Conservation (phyloP, 1,284 basidiomycete species). For the Volvariella surrecta region DNA sequence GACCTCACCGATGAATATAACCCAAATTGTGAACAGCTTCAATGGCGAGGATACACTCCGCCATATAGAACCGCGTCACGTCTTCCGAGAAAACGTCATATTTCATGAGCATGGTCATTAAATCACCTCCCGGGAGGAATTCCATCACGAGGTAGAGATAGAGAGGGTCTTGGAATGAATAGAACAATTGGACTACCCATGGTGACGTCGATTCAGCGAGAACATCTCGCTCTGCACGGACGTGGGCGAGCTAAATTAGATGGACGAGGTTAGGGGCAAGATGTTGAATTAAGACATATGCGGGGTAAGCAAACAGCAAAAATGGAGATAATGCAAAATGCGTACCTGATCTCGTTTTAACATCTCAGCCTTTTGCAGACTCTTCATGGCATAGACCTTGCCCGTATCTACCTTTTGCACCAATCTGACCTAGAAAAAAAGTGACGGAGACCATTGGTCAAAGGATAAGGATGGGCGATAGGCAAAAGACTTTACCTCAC, state of each 20-base stretch:
- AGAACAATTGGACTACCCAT: constrained; percentile 98
- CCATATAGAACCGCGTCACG: constrained; percentile 98
- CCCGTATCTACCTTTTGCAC: constrained; percentile 97
- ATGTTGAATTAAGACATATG: not conserved
- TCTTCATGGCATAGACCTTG: constrained; percentile 99
- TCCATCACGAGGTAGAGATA: constrained; percentile 99
- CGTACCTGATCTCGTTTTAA: constrained; percentile 95
- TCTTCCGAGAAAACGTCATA: constrained; percentile 99
- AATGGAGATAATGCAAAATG: constrained; percentile 6
- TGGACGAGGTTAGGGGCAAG: not conserved
- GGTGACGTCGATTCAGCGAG: constrained; percentile 96
- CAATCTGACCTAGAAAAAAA: constrained; percentile 64
- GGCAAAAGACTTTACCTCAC: constrained; percentile 54
- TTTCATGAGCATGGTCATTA: constrained; percentile 99
- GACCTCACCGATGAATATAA: constrained; percentile 92
- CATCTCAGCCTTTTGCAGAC: constrained; percentile 96
- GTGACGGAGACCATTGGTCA: not conserved
- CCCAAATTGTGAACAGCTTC: constrained; percentile 98
- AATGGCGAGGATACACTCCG: constrained; percentile 95
- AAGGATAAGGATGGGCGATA: constrained; percentile 2
- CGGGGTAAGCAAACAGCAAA: not conserved
- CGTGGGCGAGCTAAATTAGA: constrained; percentile 77
- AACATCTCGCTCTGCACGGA: constrained; percentile 97
- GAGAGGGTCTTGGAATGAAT: constrained; percentile 95
- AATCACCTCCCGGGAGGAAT: constrained; percentile 94